Evolutionary conservation across 78 protist species (phyloP), one percentile per base, ranked within the genome.

Genomic region (Tieghemostelium lacteum): DNA sequence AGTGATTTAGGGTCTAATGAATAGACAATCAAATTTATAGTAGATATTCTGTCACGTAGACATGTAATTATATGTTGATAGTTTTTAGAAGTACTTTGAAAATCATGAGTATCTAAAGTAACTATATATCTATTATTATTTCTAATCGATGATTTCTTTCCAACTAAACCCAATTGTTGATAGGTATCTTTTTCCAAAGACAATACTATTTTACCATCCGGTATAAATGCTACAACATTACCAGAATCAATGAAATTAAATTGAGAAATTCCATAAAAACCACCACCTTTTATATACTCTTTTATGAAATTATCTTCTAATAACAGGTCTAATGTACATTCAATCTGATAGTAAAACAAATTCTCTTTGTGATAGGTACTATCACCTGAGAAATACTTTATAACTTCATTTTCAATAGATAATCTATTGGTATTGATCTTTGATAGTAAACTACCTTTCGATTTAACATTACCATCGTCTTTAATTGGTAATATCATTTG

Each of bases 171-270:
- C 1, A 83, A 42, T 26, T 69, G 57, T 42, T 83, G 73, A 31
- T 83, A 83, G 8, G 91, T 83, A 2, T 83, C 91, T 60, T 83
- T 83, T n/a, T 83, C 72, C 12, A 83, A 34, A 83, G 66, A 69
- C 60, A 83, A 60, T 22, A 83, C 28, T 2, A 83, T 34, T n/a
- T 36, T 67, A 22, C 45, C 64, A 60, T 83, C 31, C 36, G 91
- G 80, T 58, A 83, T n/a, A 70, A 83, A 69, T 39, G 91, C 91
- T 7, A 83, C 77, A 20, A 66, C 76, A 69, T 83, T 83, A 28
- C 91, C 91, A 12, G 66, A 42, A 69, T 83, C 91, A 12, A 83
- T 52, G 36, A 40, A 17, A 55, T 26, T 58, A 0, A 70, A 39
- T 58, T 83, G 91, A 33, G 91, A 70, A 7, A 83, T 26, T 69